These are phyloP conservation scores for Lactifluus piperatus DNA, from an alignment of 768 basidiomycete genomes.

Conservation along the genomic window DNA sequence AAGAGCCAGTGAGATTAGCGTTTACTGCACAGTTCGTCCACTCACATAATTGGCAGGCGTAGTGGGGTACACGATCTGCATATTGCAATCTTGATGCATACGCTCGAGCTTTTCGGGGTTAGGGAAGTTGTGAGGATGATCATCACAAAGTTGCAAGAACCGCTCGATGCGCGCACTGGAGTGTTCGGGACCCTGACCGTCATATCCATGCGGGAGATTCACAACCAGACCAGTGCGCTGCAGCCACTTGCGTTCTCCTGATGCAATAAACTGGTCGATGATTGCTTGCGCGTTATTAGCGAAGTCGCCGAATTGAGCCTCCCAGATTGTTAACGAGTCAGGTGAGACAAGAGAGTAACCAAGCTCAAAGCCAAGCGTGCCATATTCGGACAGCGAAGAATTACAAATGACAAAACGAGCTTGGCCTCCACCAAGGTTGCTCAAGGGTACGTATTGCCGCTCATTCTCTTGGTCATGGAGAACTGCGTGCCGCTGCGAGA, in stretches of 20 bases:
- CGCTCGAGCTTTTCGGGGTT: conserved; percentile 82
- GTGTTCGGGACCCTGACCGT: conserved; percentile 98
- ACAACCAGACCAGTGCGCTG: conserved; percentile 89
- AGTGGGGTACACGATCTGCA: conserved; percentile 97
- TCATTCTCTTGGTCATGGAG: conserved; percentile 95
- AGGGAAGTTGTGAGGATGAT: conserved; percentile 89
- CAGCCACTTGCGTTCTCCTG: conserved; percentile 96
- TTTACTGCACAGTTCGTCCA: conserved; percentile 1
- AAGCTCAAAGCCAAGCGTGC: conserved; percentile 92
- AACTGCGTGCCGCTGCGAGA: conserved; percentile 96
- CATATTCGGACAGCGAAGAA: conserved; percentile 93
- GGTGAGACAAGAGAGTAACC: conserved; percentile 98
- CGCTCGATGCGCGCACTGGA: conserved; percentile 92
- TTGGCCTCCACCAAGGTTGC: conserved; percentile 80
- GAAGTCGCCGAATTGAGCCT: conserved; percentile 98
- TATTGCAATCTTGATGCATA: conserved; percentile 98
- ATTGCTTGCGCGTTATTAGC: conserved; percentile 96
- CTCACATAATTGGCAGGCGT: conserved; percentile 91
- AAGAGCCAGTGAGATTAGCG: conserved; percentile 9
- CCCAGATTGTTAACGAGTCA: conserved; percentile 89
- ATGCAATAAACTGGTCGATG: conserved; percentile 97
- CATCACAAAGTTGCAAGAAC: conserved; percentile 96
- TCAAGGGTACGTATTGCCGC: conserved; percentile 80
- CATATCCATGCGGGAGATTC: conserved; percentile 90
- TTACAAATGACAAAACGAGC: conserved; percentile 95